Evolutionary conservation across 768 basidiomycete species (phyloP).

Genomic region (Phylloporus sp.): DNA sequence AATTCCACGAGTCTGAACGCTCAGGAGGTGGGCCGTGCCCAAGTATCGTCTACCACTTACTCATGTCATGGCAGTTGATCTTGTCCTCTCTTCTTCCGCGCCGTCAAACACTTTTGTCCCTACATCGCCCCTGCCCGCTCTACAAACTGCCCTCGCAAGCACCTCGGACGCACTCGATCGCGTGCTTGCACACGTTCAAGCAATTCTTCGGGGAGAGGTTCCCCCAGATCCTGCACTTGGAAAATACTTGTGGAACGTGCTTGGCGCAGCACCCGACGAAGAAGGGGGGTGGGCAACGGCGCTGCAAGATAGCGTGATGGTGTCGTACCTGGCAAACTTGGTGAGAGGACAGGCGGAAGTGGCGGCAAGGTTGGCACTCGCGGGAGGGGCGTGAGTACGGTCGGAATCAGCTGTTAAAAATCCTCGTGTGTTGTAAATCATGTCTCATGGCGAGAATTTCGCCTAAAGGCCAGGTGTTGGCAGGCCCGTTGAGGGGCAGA

Average conservation of each 20-base stretch:
- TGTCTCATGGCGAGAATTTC: conserved; percentile 89
- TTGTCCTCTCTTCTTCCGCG: conserved; percentile 56
- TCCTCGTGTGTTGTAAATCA: conserved; percentile 91
- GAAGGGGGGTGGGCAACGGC: conserved; percentile 71
- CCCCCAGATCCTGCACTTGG: conserved; percentile 83
- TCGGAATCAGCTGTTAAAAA: conserved; percentile 82
- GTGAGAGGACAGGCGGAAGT: conserved; percentile 92
- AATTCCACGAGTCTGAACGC: conserved; percentile 77
- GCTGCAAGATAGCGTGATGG: conserved; percentile 89
- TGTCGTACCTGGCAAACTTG: conserved; percentile 90
- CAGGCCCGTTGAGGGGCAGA: conserved; percentile 52
- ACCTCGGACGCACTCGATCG: conserved; percentile 80
- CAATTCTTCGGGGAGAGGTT: conserved; percentile 71
- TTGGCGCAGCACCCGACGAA: conserved; percentile 68
- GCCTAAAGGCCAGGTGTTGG: conserved; percentile 93
- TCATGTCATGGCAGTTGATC: conserved; percentile 56
- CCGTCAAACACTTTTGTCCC: conserved; percentile 34
- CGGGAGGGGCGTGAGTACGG: conserved; percentile 38
- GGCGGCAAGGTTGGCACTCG: conserved; percentile 78
- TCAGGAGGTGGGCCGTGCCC: conserved; percentile 63
- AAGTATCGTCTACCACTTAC: not conserved
- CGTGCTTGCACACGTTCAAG: conserved; percentile 78
- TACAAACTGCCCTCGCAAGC: conserved; percentile 48
- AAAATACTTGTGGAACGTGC: conserved; percentile 84
- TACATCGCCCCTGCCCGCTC: conserved; percentile 55